phyloP scores from a whole-genome alignment of 352 stramenopile genomes.

The Phytophthora sp. region DNA sequence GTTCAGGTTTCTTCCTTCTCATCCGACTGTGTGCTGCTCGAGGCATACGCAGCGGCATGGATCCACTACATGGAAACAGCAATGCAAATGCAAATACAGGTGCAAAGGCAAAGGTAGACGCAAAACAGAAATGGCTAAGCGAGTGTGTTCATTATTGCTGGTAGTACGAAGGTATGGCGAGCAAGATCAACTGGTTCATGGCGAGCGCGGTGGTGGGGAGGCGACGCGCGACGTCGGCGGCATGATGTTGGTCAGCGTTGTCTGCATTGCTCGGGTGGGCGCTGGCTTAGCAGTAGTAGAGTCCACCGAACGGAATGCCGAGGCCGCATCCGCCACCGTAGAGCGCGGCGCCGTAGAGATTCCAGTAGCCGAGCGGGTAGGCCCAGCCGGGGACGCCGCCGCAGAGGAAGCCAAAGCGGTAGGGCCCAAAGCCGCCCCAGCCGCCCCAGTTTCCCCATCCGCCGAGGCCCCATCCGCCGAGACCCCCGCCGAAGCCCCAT shows the following conservation, averaged over 20 bases:
- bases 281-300: constrained; percentile 25
- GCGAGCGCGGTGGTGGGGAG: neutral
- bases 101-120: too few relatives aligned
- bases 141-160: too few relatives aligned
- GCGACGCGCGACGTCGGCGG: neutral
- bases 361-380: constrained; percentile 43
- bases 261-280: neutral
- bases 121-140: too few relatives aligned
- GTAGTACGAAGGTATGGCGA: too few relatives aligned
- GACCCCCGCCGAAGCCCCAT: neutral
- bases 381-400: constrained; percentile 25
- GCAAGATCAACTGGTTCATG: too few relatives aligned
- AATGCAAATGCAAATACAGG: too few relatives aligned
- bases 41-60: too few relatives aligned
- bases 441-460: constrained; percentile 3
- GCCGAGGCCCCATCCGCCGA: neutral
- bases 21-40: too few relatives aligned
- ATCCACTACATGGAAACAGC: too few relatives aligned
- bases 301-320: constrained; percentile 13
- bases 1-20: too few relatives aligned
- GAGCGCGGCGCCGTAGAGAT: constrained; percentile 18
- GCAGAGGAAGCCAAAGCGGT: constrained; percentile 49
- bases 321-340: constrained; percentile 22
- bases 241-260: neutral
- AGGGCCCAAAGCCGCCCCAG: constrained; percentile 80